Conservation (phyloP, 1,139 yeast genomes). For the Suhomyces bokatorum region DNA sequence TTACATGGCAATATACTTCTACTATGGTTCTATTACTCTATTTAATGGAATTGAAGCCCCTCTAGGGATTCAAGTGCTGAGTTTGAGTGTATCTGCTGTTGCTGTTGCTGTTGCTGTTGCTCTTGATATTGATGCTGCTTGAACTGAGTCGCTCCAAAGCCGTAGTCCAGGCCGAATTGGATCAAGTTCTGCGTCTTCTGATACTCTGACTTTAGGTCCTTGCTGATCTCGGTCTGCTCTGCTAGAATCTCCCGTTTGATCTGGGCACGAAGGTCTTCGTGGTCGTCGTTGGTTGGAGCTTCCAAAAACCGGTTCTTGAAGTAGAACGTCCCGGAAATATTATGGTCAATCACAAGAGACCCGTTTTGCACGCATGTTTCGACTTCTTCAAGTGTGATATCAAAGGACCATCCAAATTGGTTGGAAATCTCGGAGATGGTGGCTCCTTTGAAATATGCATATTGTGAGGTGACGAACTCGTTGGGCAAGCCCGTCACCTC, state of each 20-base stretch:
- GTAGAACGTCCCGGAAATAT: slow-evolving; percentile 57
- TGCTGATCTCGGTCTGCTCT: slow-evolving; percentile 24
- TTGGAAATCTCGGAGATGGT: slow-evolving; percentile 42
- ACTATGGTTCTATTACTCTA: neutral
- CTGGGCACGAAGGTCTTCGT: slow-evolving; percentile 12
- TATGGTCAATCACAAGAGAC: slow-evolving; percentile 63
- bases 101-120: no score
- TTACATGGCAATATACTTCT: no score
- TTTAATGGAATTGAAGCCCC: slow-evolving; percentile 4
- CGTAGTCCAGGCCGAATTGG: slow-evolving; percentile 21
- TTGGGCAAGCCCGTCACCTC: slow-evolving; percentile 24
- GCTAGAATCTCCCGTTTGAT: slow-evolving; percentile 20
- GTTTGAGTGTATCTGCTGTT: neutral
- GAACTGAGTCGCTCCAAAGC: slow-evolving; percentile 15
- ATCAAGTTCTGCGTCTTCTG: slow-evolving; percentile 20
- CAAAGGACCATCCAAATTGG: slow-evolving; percentile 60
- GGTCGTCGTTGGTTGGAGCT: slow-evolving; percentile 14
- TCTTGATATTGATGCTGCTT: no score
- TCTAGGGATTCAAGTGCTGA: slow-evolving; percentile 2
- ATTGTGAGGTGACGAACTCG: slow-evolving; percentile 27
- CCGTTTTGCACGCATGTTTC: slow-evolving; percentile 61
- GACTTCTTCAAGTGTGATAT: slow-evolving; percentile 68
- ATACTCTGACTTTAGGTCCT: slow-evolving; percentile 17
- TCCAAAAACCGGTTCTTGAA: slow-evolving; percentile 32
- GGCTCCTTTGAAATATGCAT: slow-evolving; percentile 32